Conservation (phyloP, 1,284 basidiomycete species). For the Puccinia novopanici region DNA sequence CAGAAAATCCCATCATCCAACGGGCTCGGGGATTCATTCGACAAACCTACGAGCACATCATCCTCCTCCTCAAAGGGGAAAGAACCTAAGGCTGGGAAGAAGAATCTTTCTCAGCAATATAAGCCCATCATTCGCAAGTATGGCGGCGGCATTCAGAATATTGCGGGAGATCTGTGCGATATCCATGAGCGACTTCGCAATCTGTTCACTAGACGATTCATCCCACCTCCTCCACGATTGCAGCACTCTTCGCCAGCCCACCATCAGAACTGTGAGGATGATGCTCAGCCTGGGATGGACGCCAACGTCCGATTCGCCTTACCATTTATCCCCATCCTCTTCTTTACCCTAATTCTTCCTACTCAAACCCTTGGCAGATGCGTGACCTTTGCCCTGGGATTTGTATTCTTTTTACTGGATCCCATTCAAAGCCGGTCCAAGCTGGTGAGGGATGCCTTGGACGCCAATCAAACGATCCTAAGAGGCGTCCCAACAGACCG, state of each 20-base stretch:
- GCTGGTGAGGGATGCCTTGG: constrained; percentile 32
- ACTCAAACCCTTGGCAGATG: constrained; percentile 27
- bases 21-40: too few species aligned
- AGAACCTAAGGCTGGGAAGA: constrained; percentile 11
- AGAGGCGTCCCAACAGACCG: constrained; percentile 43
- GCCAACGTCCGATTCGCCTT: constrained; percentile 39
- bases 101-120: constrained; percentile 31
- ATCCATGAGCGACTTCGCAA: constrained; percentile 33
- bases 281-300: background rate
- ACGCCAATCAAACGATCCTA: constrained; percentile 38
- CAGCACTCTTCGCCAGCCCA: background rate
- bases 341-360: constrained; percentile 32
- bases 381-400: constrained; percentile 22
- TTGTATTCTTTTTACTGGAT: constrained; percentile 35
- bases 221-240: constrained; percentile 29
- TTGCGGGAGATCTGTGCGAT: constrained; percentile 39
- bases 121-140: constrained; percentile 42
- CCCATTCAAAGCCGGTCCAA: constrained; percentile 29
- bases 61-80: constrained; percentile 18
- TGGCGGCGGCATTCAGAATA: constrained; percentile 40
- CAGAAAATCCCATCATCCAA: background rate
- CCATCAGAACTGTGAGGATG: background rate
- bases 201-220: constrained; percentile 33
- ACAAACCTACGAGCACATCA: background rate
- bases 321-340: constrained; percentile 18